Evolutionary conservation across 176 grass and related monocot species (phyloP).

Genomic region (Canna indica): DNA sequence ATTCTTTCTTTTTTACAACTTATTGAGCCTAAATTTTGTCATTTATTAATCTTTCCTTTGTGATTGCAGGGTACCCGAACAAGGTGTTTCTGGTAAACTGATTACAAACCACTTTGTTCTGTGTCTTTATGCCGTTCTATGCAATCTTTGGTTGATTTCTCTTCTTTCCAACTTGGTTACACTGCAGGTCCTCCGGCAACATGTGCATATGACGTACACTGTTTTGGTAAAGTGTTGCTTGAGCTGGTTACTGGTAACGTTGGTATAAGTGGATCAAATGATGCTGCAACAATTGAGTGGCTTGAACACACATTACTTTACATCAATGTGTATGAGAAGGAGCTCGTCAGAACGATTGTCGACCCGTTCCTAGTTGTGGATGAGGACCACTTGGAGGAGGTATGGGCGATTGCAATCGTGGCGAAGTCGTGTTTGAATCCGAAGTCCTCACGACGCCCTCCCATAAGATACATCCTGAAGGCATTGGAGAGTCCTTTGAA

Average conservation of each 20-base stretch:
- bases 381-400: conserved; percentile 95
- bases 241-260: conserved; percentile 85
- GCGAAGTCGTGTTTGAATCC: conserved; percentile 97
- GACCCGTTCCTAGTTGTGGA: conserved; percentile 88
- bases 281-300: conserved; percentile 49
- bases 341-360: conserved; percentile 81
- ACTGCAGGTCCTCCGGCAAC: conserved; percentile 52
- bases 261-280: conserved; percentile 57
- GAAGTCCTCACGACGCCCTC: conserved; percentile 58
- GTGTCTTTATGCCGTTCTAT: not conserved
- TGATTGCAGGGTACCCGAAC: conserved; percentile 50
- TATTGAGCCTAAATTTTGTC: not conserved
- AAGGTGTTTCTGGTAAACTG: conserved; percentile 57
- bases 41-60: conserved; percentile 18
- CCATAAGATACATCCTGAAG: conserved; percentile 73
- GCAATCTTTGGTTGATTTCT: not conserved
- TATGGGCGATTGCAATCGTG: conserved; percentile 93
- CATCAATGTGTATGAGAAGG: conserved; percentile 84
- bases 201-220: conserved; percentile 78
- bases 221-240: conserved; percentile 83
- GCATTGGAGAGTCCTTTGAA: conserved; percentile 91
- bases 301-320: conserved; percentile 54
- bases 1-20: not conserved
- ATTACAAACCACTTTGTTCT: not conserved
- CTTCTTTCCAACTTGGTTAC: conserved; percentile 2